These are phyloP conservation scores for Sporisorium graminicola DNA, from an alignment of 1,284 basidiomycete genomes.

Conservation along the genomic window DNA sequence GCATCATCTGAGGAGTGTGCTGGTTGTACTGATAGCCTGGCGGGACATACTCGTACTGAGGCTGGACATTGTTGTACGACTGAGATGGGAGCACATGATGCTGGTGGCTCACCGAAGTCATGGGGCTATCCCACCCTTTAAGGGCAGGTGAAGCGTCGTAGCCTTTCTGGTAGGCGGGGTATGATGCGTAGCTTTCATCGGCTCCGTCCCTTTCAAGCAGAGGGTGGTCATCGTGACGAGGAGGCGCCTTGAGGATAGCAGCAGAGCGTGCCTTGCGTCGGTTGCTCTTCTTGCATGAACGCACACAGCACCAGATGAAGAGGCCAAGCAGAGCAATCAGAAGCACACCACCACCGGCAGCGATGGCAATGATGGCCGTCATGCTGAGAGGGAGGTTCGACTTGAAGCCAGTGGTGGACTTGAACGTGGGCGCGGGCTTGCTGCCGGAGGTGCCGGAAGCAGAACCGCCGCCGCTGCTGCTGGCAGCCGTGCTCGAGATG, in stretches of 20 bases:
- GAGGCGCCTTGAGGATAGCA: constrained; percentile 30
- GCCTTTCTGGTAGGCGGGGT: constrained; percentile 25
- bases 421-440: constrained; percentile 54
- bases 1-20: constrained; percentile 11
- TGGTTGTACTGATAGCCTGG: constrained; percentile 3
- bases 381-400: constrained; percentile 26
- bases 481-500: constrained; percentile 3
- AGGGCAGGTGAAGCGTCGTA: constrained; percentile 20
- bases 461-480: constrained; percentile 9
- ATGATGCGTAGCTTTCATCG: constrained; percentile 26
- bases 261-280: constrained; percentile 29
- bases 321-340: constrained; percentile 36
- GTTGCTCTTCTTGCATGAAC: constrained; percentile 40
- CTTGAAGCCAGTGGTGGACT: constrained; percentile 51
- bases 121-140: constrained; percentile 38
- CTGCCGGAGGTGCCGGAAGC: constrained; percentile 13
- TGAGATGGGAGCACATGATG: constrained; percentile 30
- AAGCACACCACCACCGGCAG: constrained; percentile 41
- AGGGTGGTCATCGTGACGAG: constrained; percentile 36
- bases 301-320: constrained; percentile 48
- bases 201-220: constrained; percentile 21
- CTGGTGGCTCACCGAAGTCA: constrained; percentile 38
- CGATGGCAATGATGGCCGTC: constrained; percentile 46
- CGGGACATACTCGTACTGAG: constrained; percentile 20
- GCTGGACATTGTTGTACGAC: constrained; percentile 16